Conservation (phyloP, 2,329 filamentous ascomycete species). For the Colletotrichum musae region DNA sequence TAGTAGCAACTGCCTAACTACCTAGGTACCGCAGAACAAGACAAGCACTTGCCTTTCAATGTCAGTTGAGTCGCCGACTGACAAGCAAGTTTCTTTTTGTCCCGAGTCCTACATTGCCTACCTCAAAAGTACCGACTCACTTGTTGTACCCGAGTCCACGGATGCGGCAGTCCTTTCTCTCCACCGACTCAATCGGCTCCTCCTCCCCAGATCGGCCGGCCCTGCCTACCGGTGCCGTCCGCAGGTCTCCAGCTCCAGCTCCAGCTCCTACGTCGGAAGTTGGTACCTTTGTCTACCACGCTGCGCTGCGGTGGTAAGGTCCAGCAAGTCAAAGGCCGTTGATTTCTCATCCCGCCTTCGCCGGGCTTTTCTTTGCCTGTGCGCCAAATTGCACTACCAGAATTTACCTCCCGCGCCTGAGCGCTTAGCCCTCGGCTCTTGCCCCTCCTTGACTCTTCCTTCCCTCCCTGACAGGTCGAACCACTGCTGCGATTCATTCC, state of each 20-base stretch:
- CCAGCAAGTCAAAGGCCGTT: slow-evolving; percentile 1
- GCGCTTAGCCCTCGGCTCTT: not conserved
- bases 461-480: slow-evolving; percentile 3
- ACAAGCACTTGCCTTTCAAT: no score
- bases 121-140: no score
- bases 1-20: no score
- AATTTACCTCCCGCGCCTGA: no score
- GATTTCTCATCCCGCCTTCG: slow-evolving; percentile 27
- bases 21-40: no score
- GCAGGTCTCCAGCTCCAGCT: not conserved
- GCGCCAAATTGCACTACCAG: not conserved
- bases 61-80: no score
- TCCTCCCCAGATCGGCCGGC: slow-evolving; percentile 1
- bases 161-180: not conserved
- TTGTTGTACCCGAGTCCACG: not conserved
- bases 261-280: not conserved
- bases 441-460: not conserved
- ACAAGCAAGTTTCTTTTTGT: no score
- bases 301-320: no score
- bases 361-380: no score
- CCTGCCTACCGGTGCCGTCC: not conserved
- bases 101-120: no score
- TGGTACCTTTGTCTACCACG: not conserved
- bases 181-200: slow-evolving; percentile 1
- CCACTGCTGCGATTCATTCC: slow-evolving; percentile 4